Evolutionary conservation across 2,329 filamentous ascomycete genomes (phyloP), one percentile per base, ranked within the genome.

Genomic region (Sarocladiaceae sp.): DNA sequence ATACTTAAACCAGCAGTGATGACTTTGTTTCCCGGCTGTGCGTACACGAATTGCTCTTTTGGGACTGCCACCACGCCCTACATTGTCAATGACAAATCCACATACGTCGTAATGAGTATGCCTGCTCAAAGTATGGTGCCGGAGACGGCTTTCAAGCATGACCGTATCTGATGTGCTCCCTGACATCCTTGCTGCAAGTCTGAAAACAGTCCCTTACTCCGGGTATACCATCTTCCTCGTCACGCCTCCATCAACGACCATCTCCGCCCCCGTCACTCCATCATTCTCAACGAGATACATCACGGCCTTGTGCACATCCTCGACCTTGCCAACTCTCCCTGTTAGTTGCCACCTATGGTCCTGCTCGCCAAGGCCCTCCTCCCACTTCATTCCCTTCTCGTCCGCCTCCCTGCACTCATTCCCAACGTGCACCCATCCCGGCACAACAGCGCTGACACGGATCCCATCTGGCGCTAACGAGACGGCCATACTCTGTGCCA

Each of bases 381-480:
- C 68, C 72, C 71, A 75, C 26, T 49, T 48, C 39, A 42, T 48
- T 0, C 62, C 62, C 32, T 60, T 55, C 50, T 66, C 63, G 51
- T 74, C 57, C 9, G 55, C 57, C 19, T 49, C 53, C 31, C 47
- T 51, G 45, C 52, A 54, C 47, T 59, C 56, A 35, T 72, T 60
- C 37, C 53, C 58, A 6, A 74, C 72, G 50, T 74, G 63, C 37
- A 76, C 72, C 73, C 72, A 76, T 0, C 72, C 72, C 0, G 70
- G 72, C 26, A 73, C 52, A 13, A 76, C 67, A 0, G 69, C 64
- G 48, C 73, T 75, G 20, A 72, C 68, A 4, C 69, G 59, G 20
- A 76, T 64, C 10, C 64, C 62, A 34, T 66, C 62, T 3, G 58
- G 54, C 40, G 65, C 59, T 12, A 74, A 55, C 31, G 65, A 69